Evolutionary conservation across 495 filamentous ascomycete species (phyloP).

Genomic region (Margaritispora aquatica): DNA sequence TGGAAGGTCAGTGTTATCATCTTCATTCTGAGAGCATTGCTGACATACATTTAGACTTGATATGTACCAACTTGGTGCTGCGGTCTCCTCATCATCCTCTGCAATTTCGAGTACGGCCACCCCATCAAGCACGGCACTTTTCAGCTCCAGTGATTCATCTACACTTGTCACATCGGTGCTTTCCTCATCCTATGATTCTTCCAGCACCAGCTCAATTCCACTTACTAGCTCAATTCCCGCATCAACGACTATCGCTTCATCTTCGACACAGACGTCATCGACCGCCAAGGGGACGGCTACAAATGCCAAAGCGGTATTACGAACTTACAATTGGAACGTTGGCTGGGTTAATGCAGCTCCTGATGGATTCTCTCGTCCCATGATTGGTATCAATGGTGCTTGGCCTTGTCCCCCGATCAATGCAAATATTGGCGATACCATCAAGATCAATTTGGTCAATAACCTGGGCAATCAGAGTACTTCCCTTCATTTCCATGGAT

Average conservation of each 20-base stretch:
- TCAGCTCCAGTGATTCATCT: not conserved
- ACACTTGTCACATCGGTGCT: not conserved
- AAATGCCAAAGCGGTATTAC: not conserved
- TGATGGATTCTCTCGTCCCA: slow-evolving; percentile 58
- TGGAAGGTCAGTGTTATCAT: not conserved
- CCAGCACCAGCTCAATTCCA: not conserved
- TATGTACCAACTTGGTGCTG: not conserved
- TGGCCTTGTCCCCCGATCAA: slow-evolving; percentile 69
- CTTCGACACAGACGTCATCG: not conserved
- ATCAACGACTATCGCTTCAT: not conserved
- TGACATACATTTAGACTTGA: not conserved
- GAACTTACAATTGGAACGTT: slow-evolving; percentile 49
- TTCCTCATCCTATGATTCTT: not conserved
- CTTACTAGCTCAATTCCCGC: not conserved
- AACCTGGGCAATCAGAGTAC: slow-evolving; percentile 62
- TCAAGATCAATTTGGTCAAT: slow-evolving; percentile 66
- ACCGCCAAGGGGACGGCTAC: not conserved
- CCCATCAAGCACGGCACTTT: not conserved
- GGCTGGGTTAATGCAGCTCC: slow-evolving; percentile 68
- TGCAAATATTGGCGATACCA: slow-evolving; percentile 59
- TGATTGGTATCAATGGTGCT: slow-evolving; percentile 70
- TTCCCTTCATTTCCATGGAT: slow-evolving; percentile 73
- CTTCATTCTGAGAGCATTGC: not conserved
- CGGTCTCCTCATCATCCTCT: not conserved
- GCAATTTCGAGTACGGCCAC: not conserved